Evolutionary conservation across 1,139 yeast species (phyloP).

Genomic region (Yamadazyma friedrichii): DNA sequence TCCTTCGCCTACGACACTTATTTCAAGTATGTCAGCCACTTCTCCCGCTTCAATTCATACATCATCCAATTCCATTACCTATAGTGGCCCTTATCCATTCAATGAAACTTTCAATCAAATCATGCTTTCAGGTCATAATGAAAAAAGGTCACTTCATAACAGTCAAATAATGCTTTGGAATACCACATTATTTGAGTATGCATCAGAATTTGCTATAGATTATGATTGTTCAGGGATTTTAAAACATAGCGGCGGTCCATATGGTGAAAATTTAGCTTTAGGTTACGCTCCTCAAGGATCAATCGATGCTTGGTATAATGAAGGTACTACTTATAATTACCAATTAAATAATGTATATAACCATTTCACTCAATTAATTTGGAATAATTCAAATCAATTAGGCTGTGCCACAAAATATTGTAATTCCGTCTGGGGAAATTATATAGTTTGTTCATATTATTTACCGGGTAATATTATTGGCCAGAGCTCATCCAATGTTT

Average conservation of each 20-base stretch:
- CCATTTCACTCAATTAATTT: slow-evolving; percentile 43
- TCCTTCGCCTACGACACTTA: slow-evolving; percentile 4
- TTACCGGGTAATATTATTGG: slow-evolving; percentile 63
- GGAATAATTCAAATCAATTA: slow-evolving; percentile 34
- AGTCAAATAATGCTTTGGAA: slow-evolving; percentile 33
- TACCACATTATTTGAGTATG: slow-evolving; percentile 26
- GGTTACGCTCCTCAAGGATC: slow-evolving; percentile 34
- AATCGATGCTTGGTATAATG: slow-evolving; percentile 38
- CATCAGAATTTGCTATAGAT: slow-evolving; percentile 25
- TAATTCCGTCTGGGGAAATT: slow-evolving; percentile 48
- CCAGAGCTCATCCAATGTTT: slow-evolving; percentile 23
- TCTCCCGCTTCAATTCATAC: neutral
- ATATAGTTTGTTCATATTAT: slow-evolving; percentile 59
- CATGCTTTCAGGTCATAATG: slow-evolving; percentile 30
- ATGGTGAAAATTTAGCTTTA: slow-evolving; percentile 40
- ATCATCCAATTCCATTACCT: slow-evolving; percentile 2
- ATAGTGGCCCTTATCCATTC: slow-evolving; percentile 14
- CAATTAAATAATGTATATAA: slow-evolving; percentile 26
- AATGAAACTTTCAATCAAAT: slow-evolving; percentile 24
- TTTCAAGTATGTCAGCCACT: neutral
- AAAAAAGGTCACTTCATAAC: slow-evolving; percentile 28
- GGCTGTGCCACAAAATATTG: slow-evolving; percentile 44
- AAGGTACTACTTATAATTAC: slow-evolving; percentile 28
- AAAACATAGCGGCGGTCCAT: slow-evolving; percentile 33
- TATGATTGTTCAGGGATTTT: slow-evolving; percentile 38